These are phyloP conservation scores for Gracilariopsis chorda DNA, from an alignment of 23 red algal genomes.

Conservation along the genomic window DNA sequence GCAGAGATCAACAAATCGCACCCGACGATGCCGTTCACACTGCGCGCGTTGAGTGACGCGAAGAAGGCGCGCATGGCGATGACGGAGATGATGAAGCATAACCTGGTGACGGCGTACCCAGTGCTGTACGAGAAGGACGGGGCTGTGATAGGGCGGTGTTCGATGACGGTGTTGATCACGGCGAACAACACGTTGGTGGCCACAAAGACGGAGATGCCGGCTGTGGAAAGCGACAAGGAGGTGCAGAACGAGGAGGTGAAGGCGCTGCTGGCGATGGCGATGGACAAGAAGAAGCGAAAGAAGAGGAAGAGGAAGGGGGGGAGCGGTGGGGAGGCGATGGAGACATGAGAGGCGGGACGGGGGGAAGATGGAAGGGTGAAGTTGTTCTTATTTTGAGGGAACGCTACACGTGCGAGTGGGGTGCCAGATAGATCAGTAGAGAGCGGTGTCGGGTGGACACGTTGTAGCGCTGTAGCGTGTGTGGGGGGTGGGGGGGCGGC, in stretches of 20 bases:
- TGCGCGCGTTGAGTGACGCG: slow-evolving; percentile 81
- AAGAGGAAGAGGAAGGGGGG: slow-evolving; percentile 77
- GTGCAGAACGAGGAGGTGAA: slow-evolving; percentile 72
- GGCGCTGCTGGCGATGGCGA: slow-evolving; percentile 56
- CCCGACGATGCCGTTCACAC: slow-evolving; percentile 86
- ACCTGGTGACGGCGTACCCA: slow-evolving; percentile 89
- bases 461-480: no score
- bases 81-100: slow-evolving; percentile 88
- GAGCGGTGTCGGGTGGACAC: no score
- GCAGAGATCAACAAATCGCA: slow-evolving; percentile 84
- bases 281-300: slow-evolving; percentile 81
- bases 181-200: slow-evolving; percentile 79
- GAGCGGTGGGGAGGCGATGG: slow-evolving; percentile 49
- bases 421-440: no score
- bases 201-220: slow-evolving; percentile 54
- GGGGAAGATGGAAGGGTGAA: background rate
- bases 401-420: no score
- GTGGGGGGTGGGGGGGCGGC: no score
- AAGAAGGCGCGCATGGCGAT: slow-evolving; percentile 84
- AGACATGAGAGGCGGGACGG: slow-evolving; percentile 4
- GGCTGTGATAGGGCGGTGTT: slow-evolving; percentile 70
- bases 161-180: slow-evolving; percentile 88
- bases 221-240: slow-evolving; percentile 40
- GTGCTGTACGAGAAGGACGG: slow-evolving; percentile 99
- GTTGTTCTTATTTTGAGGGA: no score